These are phyloP conservation scores for Arctium minus DNA, from an alignment of 129 eudicot genomes.

Conservation along the genomic window DNA sequence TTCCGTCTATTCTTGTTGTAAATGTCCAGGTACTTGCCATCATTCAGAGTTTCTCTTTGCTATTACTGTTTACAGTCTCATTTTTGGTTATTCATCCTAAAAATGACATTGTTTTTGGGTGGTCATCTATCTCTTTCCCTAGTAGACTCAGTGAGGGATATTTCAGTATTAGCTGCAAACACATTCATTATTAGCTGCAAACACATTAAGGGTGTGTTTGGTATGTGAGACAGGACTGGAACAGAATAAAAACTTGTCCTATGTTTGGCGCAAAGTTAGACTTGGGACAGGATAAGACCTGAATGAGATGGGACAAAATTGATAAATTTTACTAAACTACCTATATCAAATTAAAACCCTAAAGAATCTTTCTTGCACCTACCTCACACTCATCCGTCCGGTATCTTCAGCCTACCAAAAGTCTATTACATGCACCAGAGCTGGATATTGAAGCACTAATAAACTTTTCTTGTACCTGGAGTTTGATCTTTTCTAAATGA, in stretches of 20 bases:
- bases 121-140: no score
- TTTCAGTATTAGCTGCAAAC: no score
- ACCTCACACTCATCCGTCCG: neutral
- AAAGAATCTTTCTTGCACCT: neutral
- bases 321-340: neutral
- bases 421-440: neutral
- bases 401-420: neutral
- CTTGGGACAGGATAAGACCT: no score
- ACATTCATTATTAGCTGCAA: no score
- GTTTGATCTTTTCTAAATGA: neutral
- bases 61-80: neutral
- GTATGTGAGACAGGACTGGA: no score
- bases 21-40: slow-evolving; percentile 70
- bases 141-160: no score
- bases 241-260: no score
- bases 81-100: neutral
- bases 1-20: slow-evolving; percentile 90
- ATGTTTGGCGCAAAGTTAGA: no score
- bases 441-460: neutral
- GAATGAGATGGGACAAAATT: neutral
- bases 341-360: neutral
- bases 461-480: neutral
- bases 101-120: no score
- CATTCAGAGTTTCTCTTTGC: neutral
- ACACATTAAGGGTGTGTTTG: no score